Base-by-base conservation (phyloP, 768 basidiomycete species). In the Boletus subcaerulescens region DNA sequence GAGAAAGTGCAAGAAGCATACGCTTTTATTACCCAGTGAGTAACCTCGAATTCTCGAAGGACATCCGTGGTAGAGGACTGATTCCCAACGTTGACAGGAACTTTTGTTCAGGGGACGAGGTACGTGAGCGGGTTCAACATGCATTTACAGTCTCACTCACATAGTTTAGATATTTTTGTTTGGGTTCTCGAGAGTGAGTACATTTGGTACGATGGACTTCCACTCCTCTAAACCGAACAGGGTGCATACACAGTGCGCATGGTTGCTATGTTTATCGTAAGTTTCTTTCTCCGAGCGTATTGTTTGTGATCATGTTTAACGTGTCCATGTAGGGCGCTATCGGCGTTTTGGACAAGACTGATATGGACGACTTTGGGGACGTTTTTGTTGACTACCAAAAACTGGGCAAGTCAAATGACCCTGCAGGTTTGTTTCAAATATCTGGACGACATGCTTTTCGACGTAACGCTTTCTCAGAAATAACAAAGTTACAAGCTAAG, bases 1-100 rank as follows among this genome's bases (percentile, higher is more conserved):
- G 84, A 85, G 53, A 89, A 90, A 63, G 85, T 90, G 3, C 84
- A 89, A 70, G 86, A 89, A 59, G 87, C 83, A 33, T 88, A 89
- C 70, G 85, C 80, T n/a, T 90, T 90, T 64, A 85, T 90, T 60
- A 81, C 88, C 20, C 86, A 90, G 87, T 89, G 61, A 68, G 87
- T 73, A 15, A 15, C 44, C 5, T 22, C 24, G 33, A 35, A 6
- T 53, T n/a, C 24, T 32, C 44, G 22, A 24, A 41, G 18, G 15
- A 12, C 33, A 5, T 51, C 31, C 24, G n/a, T 8, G 5, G 18
- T 20, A 45, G 17, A 20, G 10, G 15, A 48, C 20, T 38, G n/a
- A 50, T 44, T 41, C 33, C 7, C 22, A 53, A 48, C 22, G 3
- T 38, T 14, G 39, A 40, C 57, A 90, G 87, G 58, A 90, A 90